Conservation (phyloP, 2,329 filamentous ascomycete genomes). For the Ophiostoma piceae region DNA sequence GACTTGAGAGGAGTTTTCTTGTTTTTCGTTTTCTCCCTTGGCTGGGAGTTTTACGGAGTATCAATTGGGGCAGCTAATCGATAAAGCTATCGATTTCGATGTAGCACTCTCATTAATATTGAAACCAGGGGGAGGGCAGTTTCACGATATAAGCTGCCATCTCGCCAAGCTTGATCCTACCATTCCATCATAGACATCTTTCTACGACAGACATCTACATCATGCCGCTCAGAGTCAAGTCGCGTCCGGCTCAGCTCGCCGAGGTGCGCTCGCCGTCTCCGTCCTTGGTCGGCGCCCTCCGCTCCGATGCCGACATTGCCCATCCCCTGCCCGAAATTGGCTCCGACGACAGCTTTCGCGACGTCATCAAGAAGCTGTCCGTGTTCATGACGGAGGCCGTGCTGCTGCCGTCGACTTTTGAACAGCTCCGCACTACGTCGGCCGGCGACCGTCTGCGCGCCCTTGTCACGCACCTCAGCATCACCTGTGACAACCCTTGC, state of each 20-base stretch:
- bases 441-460: conserved; percentile 53
- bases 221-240: conserved; percentile 40
- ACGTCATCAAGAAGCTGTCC: conserved; percentile 62
- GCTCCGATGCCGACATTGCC: conserved; percentile 28
- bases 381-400: conserved; percentile 58
- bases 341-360: conserved; percentile 55
- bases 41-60: not conserved
- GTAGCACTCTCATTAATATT: not conserved
- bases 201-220: not conserved
- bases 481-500: conserved; percentile 60
- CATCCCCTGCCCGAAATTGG: conserved; percentile 51
- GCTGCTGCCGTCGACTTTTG: conserved; percentile 62
- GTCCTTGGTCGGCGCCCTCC: conserved; percentile 26
- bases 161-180: not conserved
- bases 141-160: not conserved
- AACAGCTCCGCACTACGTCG: conserved; percentile 64
- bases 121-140: not conserved
- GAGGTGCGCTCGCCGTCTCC: conserved; percentile 38
- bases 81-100: not conserved
- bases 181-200: not conserved
- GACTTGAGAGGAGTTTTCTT: not conserved
- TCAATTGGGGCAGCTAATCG: not conserved
- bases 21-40: not conserved
- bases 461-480: conserved; percentile 60
- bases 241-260: conserved; percentile 32